Percentiles rank a stretch among this genome's conserved stretches.
Conservation (phyloP, 257 asterid species). For the Solanum lycopersicoides region DNA sequence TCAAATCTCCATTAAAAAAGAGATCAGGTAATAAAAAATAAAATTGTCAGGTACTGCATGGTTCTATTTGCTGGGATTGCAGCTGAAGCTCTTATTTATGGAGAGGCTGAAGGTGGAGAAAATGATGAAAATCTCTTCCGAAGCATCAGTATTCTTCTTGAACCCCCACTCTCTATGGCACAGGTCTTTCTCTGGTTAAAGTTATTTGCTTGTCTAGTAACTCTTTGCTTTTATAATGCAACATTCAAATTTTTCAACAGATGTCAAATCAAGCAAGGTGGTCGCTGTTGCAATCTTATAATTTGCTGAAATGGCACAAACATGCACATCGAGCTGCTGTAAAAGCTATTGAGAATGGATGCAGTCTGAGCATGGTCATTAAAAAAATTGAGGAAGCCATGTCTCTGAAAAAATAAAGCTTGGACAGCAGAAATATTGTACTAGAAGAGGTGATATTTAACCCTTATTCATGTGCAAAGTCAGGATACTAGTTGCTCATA, state of each 20-base stretch:
- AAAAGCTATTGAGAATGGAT: constrained; percentile 61
- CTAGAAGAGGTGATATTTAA: neutral
- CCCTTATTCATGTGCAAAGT: neutral
- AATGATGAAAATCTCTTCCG: constrained; percentile 90
- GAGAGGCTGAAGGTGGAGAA: constrained; percentile 98
- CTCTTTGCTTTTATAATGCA: neutral
- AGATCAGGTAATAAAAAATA: neutral
- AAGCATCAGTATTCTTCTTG: constrained; percentile 60
- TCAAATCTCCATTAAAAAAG: neutral
- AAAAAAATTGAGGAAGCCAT: constrained; percentile 68
- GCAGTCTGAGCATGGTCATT: constrained; percentile 59
- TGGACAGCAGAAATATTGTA: neutral
- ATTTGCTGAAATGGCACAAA: constrained; percentile 78
- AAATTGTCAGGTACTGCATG: constrained; percentile 77
- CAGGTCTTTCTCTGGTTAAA: constrained; percentile 42
- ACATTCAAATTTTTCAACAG: constrained; percentile 13
- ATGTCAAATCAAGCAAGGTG: constrained; percentile 99
- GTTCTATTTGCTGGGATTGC: constrained; percentile 98
- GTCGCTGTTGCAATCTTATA: constrained; percentile 85
- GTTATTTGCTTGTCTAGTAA: neutral
- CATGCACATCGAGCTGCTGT: constrained; percentile 81
- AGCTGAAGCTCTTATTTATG: constrained; percentile 88
- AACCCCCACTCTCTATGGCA: constrained; percentile 72
- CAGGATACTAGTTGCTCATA: neutral
- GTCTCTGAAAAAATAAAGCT: constrained; percentile 25